A percentile compares a stretch with the other conserved stretches of the same genome.
These are phyloP conservation scores for Phytopythium boreale DNA, from an alignment of 352 stramenopile species.

Conservation along the genomic window DNA sequence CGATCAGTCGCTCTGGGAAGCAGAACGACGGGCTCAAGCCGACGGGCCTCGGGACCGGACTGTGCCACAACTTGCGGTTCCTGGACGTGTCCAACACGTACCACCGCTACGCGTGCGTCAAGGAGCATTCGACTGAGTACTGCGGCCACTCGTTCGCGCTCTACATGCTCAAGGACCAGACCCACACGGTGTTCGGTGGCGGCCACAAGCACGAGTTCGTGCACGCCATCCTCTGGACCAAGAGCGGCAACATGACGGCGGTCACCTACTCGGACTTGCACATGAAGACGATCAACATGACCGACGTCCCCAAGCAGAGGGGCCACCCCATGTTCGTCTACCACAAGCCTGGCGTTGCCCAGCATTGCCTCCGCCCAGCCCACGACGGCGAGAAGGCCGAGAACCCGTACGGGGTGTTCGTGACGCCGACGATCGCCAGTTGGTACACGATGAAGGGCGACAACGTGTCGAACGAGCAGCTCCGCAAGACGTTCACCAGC, in stretches of 20 bases:
- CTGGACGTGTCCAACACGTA: constrained; percentile 16
- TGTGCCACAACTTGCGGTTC: constrained; percentile 12
- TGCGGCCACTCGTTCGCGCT: constrained; percentile 14
- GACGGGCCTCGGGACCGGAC: constrained; percentile 15
- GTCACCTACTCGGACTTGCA: neutral
- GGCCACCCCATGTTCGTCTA: constrained; percentile 11
- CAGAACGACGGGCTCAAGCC: constrained; percentile 24
- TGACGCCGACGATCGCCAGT: neutral
- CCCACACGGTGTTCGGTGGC: neutral
- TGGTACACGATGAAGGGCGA: constrained; percentile 23
- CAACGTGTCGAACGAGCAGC: constrained; percentile 6
- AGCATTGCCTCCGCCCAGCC: neutral
- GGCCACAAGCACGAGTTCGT: constrained; percentile 43
- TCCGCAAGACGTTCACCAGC: neutral
- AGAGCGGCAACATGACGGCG: constrained; percentile 7
- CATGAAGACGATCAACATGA: neutral
- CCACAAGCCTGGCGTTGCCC: constrained; percentile 1
- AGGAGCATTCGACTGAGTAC: neutral
- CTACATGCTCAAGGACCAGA: constrained; percentile 11
- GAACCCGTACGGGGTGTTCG: neutral
- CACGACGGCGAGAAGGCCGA: neutral
- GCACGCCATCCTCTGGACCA: constrained; percentile 30
- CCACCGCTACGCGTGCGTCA: constrained; percentile 11
- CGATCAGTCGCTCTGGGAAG: constrained; percentile 22
- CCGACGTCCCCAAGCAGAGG: neutral